phyloP scores from a whole-genome alignment of 176 grass and related monocot species.

The Triticum timopheevii region DNA sequence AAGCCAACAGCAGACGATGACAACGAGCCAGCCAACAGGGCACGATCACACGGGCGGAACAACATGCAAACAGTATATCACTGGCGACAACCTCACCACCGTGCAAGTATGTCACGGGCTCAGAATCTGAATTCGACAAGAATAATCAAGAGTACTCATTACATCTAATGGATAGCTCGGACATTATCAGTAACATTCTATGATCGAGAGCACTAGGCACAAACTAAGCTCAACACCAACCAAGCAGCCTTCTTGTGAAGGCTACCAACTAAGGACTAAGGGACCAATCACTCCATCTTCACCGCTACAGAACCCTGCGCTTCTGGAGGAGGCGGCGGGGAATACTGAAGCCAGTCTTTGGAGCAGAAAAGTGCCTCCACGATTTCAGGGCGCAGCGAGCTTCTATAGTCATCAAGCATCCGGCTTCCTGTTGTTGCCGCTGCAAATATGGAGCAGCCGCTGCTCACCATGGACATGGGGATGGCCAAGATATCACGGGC shows the following conservation, averaged over 20 bases:
- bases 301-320: conserved; percentile 22
- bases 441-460: conserved; percentile 59
- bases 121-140: not conserved
- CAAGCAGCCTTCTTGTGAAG: not conserved
- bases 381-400: conserved; percentile 64
- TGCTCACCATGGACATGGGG: conserved; percentile 70
- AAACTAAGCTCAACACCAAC: conserved; percentile 12
- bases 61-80: not conserved
- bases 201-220: not conserved
- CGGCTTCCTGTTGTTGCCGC: conserved; percentile 55
- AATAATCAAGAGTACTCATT: not conserved
- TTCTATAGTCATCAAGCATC: conserved; percentile 81
- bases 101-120: not conserved
- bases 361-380: conserved; percentile 75
- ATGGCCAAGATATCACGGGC: conserved; percentile 73
- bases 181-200: not conserved
- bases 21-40: not conserved
- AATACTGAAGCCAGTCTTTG: conserved; percentile 76
- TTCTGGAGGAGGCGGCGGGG: conserved; percentile 27
- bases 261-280: not conserved
- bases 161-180: not conserved
- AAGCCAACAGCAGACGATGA: not conserved
- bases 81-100: not conserved
- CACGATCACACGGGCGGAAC: too few relatives aligned
- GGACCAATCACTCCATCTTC: conserved; percentile 47